Evolutionary conservation across 495 filamentous ascomycete genomes (phyloP).

Genomic region (Beverwykella pulmonaria): DNA sequence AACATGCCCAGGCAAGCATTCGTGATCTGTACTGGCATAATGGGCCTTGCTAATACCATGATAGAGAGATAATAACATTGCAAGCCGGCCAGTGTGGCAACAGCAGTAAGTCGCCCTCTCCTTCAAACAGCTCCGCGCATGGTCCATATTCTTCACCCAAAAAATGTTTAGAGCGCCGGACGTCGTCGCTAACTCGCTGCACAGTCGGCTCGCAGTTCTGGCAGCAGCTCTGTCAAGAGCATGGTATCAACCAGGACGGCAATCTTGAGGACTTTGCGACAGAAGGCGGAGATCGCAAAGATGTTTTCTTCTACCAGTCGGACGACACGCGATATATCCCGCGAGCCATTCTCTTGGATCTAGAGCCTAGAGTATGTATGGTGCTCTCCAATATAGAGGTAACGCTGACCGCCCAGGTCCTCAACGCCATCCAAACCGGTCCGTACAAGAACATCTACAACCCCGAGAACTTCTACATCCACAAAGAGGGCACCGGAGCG

Average conservation of each 20-base stretch:
- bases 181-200: neutral
- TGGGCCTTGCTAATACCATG: neutral
- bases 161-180: neutral
- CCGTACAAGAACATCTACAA: slow-evolving; percentile 98
- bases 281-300: slow-evolving; percentile 94
- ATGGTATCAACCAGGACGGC: slow-evolving; percentile 95
- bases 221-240: slow-evolving; percentile 96
- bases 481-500: slow-evolving; percentile 86
- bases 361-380: slow-evolving; percentile 73
- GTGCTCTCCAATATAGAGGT: neutral
- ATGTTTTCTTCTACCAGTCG: slow-evolving; percentile 99
- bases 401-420: slow-evolving; percentile 49
- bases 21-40: neutral
- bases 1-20: slow-evolving; percentile 41
- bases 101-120: slow-evolving; percentile 69
- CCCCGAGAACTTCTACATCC: slow-evolving; percentile 96
- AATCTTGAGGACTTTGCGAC: slow-evolving; percentile 95
- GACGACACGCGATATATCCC: slow-evolving; percentile 99
- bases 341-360: slow-evolving; percentile 89
- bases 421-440: slow-evolving; percentile 87
- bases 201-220: slow-evolving; percentile 92
- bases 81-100: slow-evolving; percentile 99
- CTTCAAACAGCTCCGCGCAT: neutral
- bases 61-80: slow-evolving; percentile 97
- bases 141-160: slow-evolving; percentile 13